Conservation (phyloP, 495 filamentous ascomycete genomes). For the Trichoderma gamsii region DNA sequence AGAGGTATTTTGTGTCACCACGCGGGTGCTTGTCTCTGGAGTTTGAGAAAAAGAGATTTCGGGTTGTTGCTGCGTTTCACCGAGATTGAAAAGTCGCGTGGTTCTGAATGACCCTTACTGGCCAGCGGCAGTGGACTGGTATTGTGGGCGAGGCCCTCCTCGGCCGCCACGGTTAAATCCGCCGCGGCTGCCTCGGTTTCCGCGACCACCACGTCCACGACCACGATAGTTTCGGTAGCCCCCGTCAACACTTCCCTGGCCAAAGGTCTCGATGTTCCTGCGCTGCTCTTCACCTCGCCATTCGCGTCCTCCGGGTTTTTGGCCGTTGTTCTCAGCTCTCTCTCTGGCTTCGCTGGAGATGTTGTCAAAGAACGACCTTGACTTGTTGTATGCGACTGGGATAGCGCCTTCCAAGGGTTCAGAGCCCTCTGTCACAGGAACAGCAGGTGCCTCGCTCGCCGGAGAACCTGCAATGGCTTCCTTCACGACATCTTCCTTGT, state of each 20-base stretch:
- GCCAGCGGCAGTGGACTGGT: neutral
- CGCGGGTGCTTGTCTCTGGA: neutral
- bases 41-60: neutral
- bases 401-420: slow-evolving; percentile 32
- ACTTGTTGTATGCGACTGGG: slow-evolving; percentile 68
- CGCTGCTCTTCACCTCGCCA: slow-evolving; percentile 89
- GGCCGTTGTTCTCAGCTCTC: slow-evolving; percentile 62
- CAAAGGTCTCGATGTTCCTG: slow-evolving; percentile 97
- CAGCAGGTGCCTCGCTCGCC: slow-evolving; percentile 43
- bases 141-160: slow-evolving; percentile 27
- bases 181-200: slow-evolving; percentile 51
- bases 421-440: slow-evolving; percentile 23
- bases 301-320: slow-evolving; percentile 73
- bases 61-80: neutral
- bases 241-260: slow-evolving; percentile 90
- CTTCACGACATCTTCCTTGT: slow-evolving; percentile 91
- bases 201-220: slow-evolving; percentile 63
- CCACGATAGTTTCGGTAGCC: slow-evolving; percentile 71
- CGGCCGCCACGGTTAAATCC: slow-evolving; percentile 39
- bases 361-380: slow-evolving; percentile 90
- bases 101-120: neutral
- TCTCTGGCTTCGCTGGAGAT: slow-evolving; percentile 91
- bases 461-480: slow-evolving; percentile 81
- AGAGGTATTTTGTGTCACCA: neutral
- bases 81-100: neutral